Evolutionary conservation across 768 basidiomycete species (phyloP), one percentile per base, ranked within the genome.

Genomic region (Mycena maculata): DNA sequence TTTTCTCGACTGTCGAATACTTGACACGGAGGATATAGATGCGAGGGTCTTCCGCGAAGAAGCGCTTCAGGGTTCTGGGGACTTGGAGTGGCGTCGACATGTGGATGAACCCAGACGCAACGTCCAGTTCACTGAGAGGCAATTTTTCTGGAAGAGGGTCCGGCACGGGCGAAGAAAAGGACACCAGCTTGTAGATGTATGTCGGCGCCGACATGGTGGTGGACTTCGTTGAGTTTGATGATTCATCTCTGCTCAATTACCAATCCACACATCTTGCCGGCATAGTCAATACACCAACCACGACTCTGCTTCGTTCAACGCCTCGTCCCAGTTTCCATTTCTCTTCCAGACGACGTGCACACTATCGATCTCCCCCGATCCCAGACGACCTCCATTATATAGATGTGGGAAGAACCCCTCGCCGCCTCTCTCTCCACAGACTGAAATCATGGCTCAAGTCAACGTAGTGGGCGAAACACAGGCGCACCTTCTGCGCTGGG

Each of bases 161-260:
- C 1, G 80, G 74, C 0, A 83, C 80, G 18, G 84, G 76, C 10
- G 81, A 67, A 10, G 82, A 76, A 53, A 79, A 72, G 13, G 83
- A 79, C 33, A 90, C 75, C 65, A 91, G 83, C 70, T 90, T 91
- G 81, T 91, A 91, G 68, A 91, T 61, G 75, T 88, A 89, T 3
- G 79, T 83, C 6, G 87, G 89, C 20, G 52, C 27, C 13, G 41
- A 70, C 69, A 76, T 73, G 48, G 71, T 23, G 27, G 44, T 13
- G 20, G 11, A 52, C 4, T n/a, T 18, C n/a, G n/a, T n/a, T 16
- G 6, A 13, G 39, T 16, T 49, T 31, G 50, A 27, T n/a, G n/a
- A 42, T 3, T 13, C 33, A 47, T 36, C 33, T 6, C 33, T n/a
- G 13, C 6, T 36, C 33, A 36, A 36, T 7, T 36, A 6, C 8